Evolutionary conservation across 306 rosid species (phyloP), one percentile per base, ranked within the genome.

Genomic region (Corylus avellana): DNA sequence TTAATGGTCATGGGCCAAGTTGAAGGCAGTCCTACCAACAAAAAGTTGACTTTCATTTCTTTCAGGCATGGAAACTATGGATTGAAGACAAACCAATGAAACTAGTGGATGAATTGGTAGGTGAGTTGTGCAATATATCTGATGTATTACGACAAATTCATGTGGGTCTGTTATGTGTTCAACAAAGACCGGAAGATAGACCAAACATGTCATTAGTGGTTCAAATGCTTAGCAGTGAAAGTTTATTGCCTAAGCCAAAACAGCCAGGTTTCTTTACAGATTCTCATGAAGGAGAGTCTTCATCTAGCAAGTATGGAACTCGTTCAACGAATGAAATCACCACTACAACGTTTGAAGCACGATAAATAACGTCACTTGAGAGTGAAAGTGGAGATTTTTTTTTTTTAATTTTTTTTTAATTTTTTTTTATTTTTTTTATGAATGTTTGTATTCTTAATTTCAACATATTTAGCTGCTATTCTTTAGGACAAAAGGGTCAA

Each of bases 101-200:
- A 29, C 48, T 82, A 11, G 17, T 85, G 6, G 87, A 83, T 67
- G 32, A 75, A 12, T 20, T 61, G 56, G 73, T 87, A 3, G 73
- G 73, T 2, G 79, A 82, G 3, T 1, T 18, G 18, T 27, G 1
- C 14, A 78, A 4, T 14, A 0, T 16, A 32, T 82, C 81, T 0
- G 79, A 88, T 27, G 81, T 67, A 59, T 5, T 85, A 18, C 73
- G 90, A 9, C 86, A 88, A 83, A 82, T 88, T 18, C 89, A 90
- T 29, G 78, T 91, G 4, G 87, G 90, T 44, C 88, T 91, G 73
- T 53, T 89, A 54, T 89, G 97, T 51, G 79, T 88, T 29, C 93
- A 89, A 37, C 84, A 78, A 6, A 73, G 75, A 72, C 90, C 88
- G 0, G 85, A 88, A 3, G 90, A 88, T 50, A 83, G 94, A 83